These are phyloP conservation scores for Candida smagusa DNA, from an alignment of 1,139 yeast species.

Conservation along the genomic window DNA sequence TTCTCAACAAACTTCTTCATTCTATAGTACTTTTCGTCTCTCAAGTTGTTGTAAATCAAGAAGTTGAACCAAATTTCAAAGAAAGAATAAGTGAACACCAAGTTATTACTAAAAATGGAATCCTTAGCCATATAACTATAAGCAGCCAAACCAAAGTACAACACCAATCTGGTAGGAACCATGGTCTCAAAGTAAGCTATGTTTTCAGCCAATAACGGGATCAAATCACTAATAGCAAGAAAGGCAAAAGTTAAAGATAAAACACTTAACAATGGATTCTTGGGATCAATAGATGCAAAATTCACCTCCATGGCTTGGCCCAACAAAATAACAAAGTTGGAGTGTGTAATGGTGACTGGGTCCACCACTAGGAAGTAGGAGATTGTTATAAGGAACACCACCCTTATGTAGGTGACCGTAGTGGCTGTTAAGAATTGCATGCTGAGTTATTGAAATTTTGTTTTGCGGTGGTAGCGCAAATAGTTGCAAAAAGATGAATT, in stretches of 20 bases:
- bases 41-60: constrained; percentile 57
- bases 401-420: constrained; percentile 47
- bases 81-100: constrained; percentile 60
- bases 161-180: constrained; percentile 63
- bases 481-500: background rate
- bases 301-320: constrained; percentile 53
- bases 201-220: constrained; percentile 59
- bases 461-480: background rate
- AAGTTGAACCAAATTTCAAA: constrained; percentile 72
- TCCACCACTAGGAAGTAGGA: constrained; percentile 42
- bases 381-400: constrained; percentile 41
- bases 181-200: constrained; percentile 57
- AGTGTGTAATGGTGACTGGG: constrained; percentile 37
- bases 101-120: constrained; percentile 53
- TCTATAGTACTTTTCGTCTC: constrained; percentile 57
- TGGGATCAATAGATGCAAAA: constrained; percentile 36
- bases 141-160: constrained; percentile 51
- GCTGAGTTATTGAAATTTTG: background rate
- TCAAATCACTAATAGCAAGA: constrained; percentile 50
- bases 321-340: constrained; percentile 52
- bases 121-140: constrained; percentile 42
- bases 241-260: constrained; percentile 43
- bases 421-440: constrained; percentile 62
- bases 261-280: constrained; percentile 52
- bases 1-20: constrained; percentile 35